Conservation (phyloP, 2,329 filamentous ascomycete species). For the Exophiala viscosa region DNA sequence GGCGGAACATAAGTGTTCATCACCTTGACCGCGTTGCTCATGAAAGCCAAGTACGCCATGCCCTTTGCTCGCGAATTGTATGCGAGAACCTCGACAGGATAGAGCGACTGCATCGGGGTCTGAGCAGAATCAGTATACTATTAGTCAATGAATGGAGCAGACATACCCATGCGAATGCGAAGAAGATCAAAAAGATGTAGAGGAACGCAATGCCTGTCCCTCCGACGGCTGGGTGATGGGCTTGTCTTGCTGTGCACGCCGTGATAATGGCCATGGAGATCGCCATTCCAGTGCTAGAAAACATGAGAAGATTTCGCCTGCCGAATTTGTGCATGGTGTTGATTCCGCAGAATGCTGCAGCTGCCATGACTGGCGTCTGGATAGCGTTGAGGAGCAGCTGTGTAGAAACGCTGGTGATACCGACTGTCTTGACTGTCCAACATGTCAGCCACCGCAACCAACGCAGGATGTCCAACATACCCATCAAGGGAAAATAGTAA, state of each 20-base stretch:
- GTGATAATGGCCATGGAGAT: constrained; percentile 40
- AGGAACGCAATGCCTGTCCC: constrained; percentile 52
- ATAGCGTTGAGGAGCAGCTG: constrained; percentile 43
- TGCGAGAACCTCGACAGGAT: constrained; percentile 52
- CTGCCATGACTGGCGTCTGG: constrained; percentile 44
- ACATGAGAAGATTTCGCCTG: constrained; percentile 54
- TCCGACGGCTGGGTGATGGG: constrained; percentile 40
- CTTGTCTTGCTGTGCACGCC: constrained; percentile 14
- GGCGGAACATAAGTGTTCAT: constrained; percentile 23
- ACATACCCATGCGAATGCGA: constrained; percentile 42
- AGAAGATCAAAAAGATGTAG: constrained; percentile 53
- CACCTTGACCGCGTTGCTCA: constrained; percentile 43
- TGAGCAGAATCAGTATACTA: constrained; percentile 22
- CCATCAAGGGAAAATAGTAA: constrained; percentile 12
- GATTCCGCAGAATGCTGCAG: constrained; percentile 48
- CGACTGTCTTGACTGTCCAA: constrained; percentile 35
- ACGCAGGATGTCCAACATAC: neutral
- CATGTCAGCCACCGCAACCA: neutral
- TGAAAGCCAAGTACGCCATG: constrained; percentile 49
- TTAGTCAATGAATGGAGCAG: neutral
- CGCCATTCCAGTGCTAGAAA: constrained; percentile 49
- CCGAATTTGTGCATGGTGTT: constrained; percentile 54
- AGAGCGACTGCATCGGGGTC: constrained; percentile 46
- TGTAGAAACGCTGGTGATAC: constrained; percentile 40
- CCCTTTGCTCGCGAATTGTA: constrained; percentile 55